Conservation (phyloP, 495 filamentous ascomycete species). For the Gamarada debralockiae region DNA sequence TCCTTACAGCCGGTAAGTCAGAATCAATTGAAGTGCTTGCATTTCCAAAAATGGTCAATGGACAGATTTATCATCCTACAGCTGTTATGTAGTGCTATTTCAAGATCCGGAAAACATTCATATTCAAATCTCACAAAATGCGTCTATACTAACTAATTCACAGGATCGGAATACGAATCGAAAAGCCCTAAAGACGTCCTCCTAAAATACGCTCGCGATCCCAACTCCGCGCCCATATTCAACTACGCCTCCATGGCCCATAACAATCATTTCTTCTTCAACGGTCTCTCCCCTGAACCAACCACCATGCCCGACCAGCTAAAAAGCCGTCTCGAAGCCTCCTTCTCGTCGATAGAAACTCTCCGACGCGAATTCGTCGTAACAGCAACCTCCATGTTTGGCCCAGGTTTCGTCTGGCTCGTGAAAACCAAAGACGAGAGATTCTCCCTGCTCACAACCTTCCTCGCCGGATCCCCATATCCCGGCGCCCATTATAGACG, state of each 20-base stretch:
- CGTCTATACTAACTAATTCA: slow-evolving; percentile 8
- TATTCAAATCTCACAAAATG: too few species aligned
- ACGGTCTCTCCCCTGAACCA: slow-evolving; percentile 35
- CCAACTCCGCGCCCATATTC: slow-evolving; percentile 73
- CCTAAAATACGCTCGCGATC: slow-evolving; percentile 72
- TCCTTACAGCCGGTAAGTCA: slow-evolving; percentile 62
- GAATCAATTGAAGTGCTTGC: slow-evolving; percentile 24
- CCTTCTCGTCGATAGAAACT: slow-evolving; percentile 78
- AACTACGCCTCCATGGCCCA: slow-evolving; percentile 94
- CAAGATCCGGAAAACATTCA: too few species aligned
- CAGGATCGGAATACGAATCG: slow-evolving; percentile 15
- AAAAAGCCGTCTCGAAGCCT: slow-evolving; percentile 45
- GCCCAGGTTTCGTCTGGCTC: slow-evolving; percentile 95
- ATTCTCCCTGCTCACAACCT: slow-evolving; percentile 69
- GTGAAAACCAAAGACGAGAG: slow-evolving; percentile 43
- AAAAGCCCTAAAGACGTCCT: slow-evolving; percentile 56
- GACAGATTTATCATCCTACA: not conserved
- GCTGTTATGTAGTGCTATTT: not conserved
- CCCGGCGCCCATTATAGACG: slow-evolving; percentile 76
- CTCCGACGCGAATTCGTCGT: slow-evolving; percentile 73
- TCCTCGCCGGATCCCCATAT: slow-evolving; percentile 87
- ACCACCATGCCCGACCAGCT: slow-evolving; percentile 50
- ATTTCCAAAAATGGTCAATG: not conserved
- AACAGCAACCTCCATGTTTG: slow-evolving; percentile 90
- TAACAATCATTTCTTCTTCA: slow-evolving; percentile 97